Conservation (phyloP, 2,329 filamentous ascomycete genomes). For the Aureobasidium sp. region DNA sequence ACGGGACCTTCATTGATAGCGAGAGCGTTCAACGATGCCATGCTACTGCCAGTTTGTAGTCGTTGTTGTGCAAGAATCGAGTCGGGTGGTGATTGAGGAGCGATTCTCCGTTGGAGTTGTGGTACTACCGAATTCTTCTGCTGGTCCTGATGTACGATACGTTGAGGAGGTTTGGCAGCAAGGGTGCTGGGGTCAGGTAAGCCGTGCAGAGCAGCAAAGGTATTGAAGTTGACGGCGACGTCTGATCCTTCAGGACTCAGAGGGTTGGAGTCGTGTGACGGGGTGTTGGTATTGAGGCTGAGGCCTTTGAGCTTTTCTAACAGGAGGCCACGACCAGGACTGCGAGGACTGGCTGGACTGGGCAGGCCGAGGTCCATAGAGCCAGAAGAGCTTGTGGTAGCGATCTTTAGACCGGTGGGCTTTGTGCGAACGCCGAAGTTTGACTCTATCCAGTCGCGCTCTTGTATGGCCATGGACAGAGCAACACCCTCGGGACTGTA, state of each 20-base stretch:
- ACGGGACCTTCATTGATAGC: conserved; percentile 26
- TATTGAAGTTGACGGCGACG: conserved; percentile 51
- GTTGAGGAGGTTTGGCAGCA: conserved; percentile 35
- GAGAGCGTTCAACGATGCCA: conserved; percentile 40
- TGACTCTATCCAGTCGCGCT: conserved; percentile 76
- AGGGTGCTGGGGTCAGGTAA: conserved; percentile 30
- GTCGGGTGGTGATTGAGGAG: conserved; percentile 29
- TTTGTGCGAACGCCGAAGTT: conserved; percentile 60
- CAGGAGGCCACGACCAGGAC: conserved; percentile 58
- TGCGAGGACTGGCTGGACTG: conserved; percentile 53
- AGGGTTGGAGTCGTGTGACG: conserved; percentile 37
- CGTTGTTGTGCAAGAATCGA: conserved; percentile 33
- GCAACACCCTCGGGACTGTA: conserved; percentile 74
- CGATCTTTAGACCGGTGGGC: conserved; percentile 32
- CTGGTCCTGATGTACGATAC: conserved; percentile 16
- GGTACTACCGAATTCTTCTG: conserved; percentile 5
- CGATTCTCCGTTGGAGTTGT: conserved; percentile 18
- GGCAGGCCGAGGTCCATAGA: conserved; percentile 25
- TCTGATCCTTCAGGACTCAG: conserved; percentile 57
- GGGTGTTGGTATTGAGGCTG: conserved; percentile 58
- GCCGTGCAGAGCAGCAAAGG: conserved; percentile 52
- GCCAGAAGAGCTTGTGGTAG: conserved; percentile 18
- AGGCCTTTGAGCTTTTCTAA: conserved; percentile 74
- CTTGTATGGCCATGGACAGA: conserved; percentile 72
- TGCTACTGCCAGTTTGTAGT: conserved; percentile 18